Evolutionary conservation across 2,329 filamentous ascomycete species (phyloP), one percentile per base, ranked within the genome.

Genomic region (Metarhizium anisopliae): DNA sequence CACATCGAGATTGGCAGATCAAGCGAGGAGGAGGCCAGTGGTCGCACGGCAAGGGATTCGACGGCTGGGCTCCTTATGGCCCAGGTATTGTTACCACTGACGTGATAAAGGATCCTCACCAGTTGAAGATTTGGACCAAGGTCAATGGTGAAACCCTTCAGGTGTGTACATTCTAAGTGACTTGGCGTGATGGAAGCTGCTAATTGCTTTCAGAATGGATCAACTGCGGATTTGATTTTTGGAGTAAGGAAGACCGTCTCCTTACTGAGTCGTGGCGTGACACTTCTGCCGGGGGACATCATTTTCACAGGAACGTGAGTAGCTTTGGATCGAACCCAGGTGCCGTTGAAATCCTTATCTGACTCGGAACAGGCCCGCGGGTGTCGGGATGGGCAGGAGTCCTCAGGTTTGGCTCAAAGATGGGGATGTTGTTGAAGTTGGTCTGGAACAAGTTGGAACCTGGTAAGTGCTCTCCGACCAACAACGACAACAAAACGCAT

Each of bases 1-100:
- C 85, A 11, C 87, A 90, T 70, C 82, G 88, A 45, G 86, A 89
- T 60, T 91, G 86, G 85, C 86, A 90, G 70, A 69, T 88, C 58
- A 80, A 84, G 67, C 78, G 76, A 45, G 85, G 85, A 16, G 84
- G 84, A 16, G 79, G 84, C 1, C 86, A 90, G 70, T 89, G 86
- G 85, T 80, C 78, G 1, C 72, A 88, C 14, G 86, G 86, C 42
- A 90, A 90, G 68, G 83, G 85, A 3, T 90, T 89, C 60, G 86
- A 90, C 68, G 84, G 83, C 60, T 90, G 86, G 84, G 86, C 85
- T 5, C 87, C 86, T 0, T 86, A 82, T 62, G 86, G 87, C 0
- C 87, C 87, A 0, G 86, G 82, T 1, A 88, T 90, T 59, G 86
- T 89, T 7, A 80, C 78, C 51, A 70, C 71, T 42, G 70, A 72